Evolutionary conservation across 139 green algal species (phyloP), one percentile per base, ranked within the genome.

Genomic region (Edaphochlamys debaryana): DNA sequence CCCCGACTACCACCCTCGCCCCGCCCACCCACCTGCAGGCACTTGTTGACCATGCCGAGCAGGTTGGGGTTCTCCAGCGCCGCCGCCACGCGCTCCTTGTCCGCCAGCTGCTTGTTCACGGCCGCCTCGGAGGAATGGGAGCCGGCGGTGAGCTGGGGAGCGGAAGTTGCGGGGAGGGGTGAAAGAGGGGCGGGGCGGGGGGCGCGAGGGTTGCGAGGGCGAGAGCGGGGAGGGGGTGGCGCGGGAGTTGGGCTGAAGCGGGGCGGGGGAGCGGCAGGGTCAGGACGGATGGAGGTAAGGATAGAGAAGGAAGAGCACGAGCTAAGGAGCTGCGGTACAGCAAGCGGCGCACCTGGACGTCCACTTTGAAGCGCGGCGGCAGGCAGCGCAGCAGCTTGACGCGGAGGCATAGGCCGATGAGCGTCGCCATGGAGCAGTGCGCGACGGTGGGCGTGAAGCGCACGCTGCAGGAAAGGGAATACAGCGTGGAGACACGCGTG

Each of bases 381-480:
- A 99, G 90, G 20, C 80, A 82, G 15, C 93, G 89, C 67, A 98
- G 68, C 41, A 99, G 89, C 92, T 98, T 97, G 5, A 98, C 96
- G 23, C 97, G 91, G 6, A 99, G 93, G 87, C 92, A 98, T 9
- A 99, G 93, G 2, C 98, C 98, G 40, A 99, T 99, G 25, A 99
- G 92, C 0, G 98, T 99, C 1, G 98, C 97, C 96, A 99, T 99
- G 88, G 92, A 98, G 92, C 98, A 99, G 88, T 99, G 98, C 69
- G 96, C 91, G 25, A 98, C 95, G 0, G 95, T 98, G 20, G 95
- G 95, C 0, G 94, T 98, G 89, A 98, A 98, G 30, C 86, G 80
- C 27, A 98, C 90, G 70, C 92, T 94, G 87, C 45, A 78, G 27
- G 36, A 78, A 27, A 40, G 32, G 68, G 36, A 11, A 58, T 73